phyloP scores from a whole-genome alignment of 2,329 filamentous ascomycete genomes.

The Thermothelomyces thermophilus region DNA sequence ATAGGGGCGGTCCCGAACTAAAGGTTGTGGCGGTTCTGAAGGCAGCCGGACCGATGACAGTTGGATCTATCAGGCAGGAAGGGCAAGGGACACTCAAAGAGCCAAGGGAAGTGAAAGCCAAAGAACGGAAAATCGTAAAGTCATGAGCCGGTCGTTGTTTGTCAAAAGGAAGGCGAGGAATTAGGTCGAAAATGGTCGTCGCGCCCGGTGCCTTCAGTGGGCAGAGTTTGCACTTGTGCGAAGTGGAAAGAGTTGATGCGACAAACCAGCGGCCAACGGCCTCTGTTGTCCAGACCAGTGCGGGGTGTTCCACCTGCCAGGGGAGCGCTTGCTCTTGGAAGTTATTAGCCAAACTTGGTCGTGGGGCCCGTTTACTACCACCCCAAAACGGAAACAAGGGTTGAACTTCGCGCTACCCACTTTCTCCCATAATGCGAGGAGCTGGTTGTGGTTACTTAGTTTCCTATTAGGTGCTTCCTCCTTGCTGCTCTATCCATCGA shows the following conservation, averaged over 20 bases:
- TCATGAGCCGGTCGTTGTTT: slow-evolving; percentile 21
- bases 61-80: background rate
- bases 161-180: slow-evolving; percentile 11
- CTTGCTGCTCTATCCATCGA: too few species aligned
- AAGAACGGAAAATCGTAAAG: slow-evolving; percentile 12
- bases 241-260: slow-evolving; percentile 16
- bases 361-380: too few species aligned
- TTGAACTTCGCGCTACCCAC: too few species aligned
- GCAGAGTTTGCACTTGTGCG: slow-evolving; percentile 12
- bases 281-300: background rate
- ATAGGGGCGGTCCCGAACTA: background rate
- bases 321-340: slow-evolving; percentile 1
- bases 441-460: too few species aligned
- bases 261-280: background rate
- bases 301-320: slow-evolving; percentile 11
- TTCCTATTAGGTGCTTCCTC: too few species aligned
- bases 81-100: background rate
- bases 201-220: slow-evolving; percentile 14
- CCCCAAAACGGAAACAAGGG: too few species aligned
- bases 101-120: slow-evolving; percentile 13
- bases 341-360: too few species aligned
- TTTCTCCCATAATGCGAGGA: too few species aligned
- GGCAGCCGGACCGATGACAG: background rate
- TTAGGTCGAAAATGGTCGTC: slow-evolving; percentile 16
- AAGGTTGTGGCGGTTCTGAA: background rate